These are phyloP conservation scores for Catharanthus roseus DNA, from an alignment of 257 asterid species.

Conservation along the genomic window DNA sequence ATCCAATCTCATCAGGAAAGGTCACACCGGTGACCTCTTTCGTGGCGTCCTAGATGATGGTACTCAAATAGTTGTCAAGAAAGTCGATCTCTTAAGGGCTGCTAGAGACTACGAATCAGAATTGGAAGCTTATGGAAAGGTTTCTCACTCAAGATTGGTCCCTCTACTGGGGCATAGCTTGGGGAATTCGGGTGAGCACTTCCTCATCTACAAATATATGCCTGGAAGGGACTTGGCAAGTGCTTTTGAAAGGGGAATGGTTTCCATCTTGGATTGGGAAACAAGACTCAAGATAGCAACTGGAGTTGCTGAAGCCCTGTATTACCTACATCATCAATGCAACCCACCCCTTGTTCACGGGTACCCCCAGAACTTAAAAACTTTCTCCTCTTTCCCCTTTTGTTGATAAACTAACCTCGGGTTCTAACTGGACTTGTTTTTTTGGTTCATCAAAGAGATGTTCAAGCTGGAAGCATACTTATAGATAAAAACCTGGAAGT, in stretches of 20 bases:
- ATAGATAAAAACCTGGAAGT: constrained; percentile 4
- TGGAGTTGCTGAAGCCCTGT: constrained; percentile 9
- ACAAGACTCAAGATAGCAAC: constrained; percentile 16
- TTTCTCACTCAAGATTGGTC: constrained; percentile 2
- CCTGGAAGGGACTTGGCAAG: constrained; percentile 1
- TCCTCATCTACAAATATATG: no score
- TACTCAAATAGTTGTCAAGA: constrained; percentile 44
- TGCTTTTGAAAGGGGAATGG: background rate
- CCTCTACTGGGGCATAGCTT: constrained; percentile 16
- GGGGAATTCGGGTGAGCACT: background rate
- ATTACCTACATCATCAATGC: constrained; percentile 13
- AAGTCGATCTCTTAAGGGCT: constrained; percentile 30
- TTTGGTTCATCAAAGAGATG: constrained; percentile 2
- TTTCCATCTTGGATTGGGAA: constrained; percentile 28
- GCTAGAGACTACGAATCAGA: constrained; percentile 10
- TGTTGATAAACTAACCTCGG: no score
- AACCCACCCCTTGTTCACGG: constrained; percentile 18
- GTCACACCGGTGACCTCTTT: constrained; percentile 63
- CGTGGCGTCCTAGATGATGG: constrained; percentile 46
- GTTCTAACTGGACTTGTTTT: no score
- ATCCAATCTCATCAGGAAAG: constrained; percentile 41
- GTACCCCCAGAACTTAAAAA: background rate
- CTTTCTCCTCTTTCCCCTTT: background rate
- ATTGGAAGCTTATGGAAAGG: background rate
- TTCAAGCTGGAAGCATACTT: constrained; percentile 18